These are phyloP conservation scores for Butyriboletus appendiculatus DNA, from an alignment of 1,284 basidiomycete genomes.

Conservation along the genomic window DNA sequence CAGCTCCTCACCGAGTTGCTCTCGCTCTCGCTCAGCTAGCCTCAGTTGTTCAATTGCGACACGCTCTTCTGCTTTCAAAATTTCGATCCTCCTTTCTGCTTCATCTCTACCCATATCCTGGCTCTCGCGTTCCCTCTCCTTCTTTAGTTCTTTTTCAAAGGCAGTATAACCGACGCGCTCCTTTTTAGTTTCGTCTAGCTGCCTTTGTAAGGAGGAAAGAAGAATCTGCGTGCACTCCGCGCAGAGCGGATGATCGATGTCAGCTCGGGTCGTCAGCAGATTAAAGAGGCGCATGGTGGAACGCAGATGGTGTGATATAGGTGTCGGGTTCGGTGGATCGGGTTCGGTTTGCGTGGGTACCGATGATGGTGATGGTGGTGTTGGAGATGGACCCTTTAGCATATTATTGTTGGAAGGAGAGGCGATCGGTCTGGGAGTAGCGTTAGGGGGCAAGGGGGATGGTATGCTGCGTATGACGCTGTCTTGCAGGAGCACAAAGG, in stretches of 20 bases:
- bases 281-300: conserved; percentile 77
- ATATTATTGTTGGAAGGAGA: conserved; percentile 34
- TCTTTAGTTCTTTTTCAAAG: conserved; percentile 85
- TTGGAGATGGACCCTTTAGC: conserved; percentile 21
- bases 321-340: conserved; percentile 62
- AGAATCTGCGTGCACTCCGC: conserved; percentile 90
- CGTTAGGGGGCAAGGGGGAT: conserved; percentile 40
- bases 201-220: conserved; percentile 73
- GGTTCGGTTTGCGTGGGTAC: conserved; percentile 40
- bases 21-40: conserved; percentile 72
- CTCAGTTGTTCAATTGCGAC: conserved; percentile 72
- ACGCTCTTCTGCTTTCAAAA: conserved; percentile 75
- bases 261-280: conserved; percentile 76
- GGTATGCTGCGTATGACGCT: conserved; percentile 71
- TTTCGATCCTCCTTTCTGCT: conserved; percentile 69
- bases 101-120: conserved; percentile 62
- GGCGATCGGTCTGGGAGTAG: conserved; percentile 42
- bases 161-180: conserved; percentile 92
- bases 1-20: conserved; percentile 75
- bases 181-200: conserved; percentile 88
- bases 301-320: conserved; percentile 77
- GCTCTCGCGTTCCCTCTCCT: conserved; percentile 67
- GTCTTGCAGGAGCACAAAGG: conserved; percentile 88
- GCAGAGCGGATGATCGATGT: conserved; percentile 94
- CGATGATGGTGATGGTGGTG: conserved; percentile 22